Conservation (phyloP, 2,329 filamentous ascomycete species). For the Bimuria novae-zelandiae region DNA sequence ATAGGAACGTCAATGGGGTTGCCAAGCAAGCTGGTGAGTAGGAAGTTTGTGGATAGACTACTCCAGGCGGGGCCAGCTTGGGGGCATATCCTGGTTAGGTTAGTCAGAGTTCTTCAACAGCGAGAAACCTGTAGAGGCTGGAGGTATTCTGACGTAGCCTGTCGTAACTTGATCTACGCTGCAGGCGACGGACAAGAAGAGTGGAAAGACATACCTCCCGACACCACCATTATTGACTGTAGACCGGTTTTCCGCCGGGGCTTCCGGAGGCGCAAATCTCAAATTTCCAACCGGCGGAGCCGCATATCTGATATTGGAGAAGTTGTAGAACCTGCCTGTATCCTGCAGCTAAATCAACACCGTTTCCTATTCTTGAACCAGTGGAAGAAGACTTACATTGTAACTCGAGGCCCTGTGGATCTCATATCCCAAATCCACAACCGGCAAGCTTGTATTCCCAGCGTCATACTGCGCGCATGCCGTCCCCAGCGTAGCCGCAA, state of each 20-base stretch:
- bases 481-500: constrained; percentile 27
- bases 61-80: constrained; percentile 52
- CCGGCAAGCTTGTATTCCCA: constrained; percentile 41
- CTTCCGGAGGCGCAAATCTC: constrained; percentile 55
- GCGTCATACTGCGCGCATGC: constrained; percentile 22
- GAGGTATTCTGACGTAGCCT: no score
- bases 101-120: no score
- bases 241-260: constrained; percentile 50
- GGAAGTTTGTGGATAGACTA: constrained; percentile 37
- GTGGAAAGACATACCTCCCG: constrained; percentile 28
- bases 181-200: no score
- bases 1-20: constrained; percentile 37
- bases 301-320: constrained; percentile 62
- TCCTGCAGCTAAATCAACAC: constrained; percentile 28
- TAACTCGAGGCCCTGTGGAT: constrained; percentile 54
- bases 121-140: no score
- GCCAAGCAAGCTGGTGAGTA: constrained; percentile 36
- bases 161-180: no score
- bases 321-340: constrained; percentile 56
- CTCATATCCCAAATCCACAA: constrained; percentile 60
- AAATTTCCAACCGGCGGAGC: constrained; percentile 57
- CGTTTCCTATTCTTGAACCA: background rate
- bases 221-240: constrained; percentile 52
- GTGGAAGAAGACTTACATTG: constrained; percentile 44
- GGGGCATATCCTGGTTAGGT: constrained; percentile 45